Evolutionary conservation across 2,329 filamentous ascomycete genomes (phyloP).

Genomic region (Paraphaeosphaeria minitans): DNA sequence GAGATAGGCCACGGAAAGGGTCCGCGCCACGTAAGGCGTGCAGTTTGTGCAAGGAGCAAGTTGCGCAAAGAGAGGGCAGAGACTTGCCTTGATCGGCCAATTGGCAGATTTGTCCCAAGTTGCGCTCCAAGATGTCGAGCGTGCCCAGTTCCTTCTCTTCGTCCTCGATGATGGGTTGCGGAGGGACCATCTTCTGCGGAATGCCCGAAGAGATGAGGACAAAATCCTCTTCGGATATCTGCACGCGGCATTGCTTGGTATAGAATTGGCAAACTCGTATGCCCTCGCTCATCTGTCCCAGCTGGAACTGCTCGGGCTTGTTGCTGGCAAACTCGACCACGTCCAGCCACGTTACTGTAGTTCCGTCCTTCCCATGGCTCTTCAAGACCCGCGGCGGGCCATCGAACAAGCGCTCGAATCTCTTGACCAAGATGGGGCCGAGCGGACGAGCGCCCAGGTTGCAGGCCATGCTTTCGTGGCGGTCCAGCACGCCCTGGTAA

Average conservation of each 20-base stretch:
- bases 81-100: conserved; percentile 73
- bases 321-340: conserved; percentile 82
- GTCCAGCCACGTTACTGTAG: conserved; percentile 78
- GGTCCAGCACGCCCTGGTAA: conserved; percentile 83
- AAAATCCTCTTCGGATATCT: conserved; percentile 88
- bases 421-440: conserved; percentile 81
- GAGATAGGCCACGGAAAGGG: not conserved
- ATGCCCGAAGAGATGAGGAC: conserved; percentile 81
- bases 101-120: conserved; percentile 76
- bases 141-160: conserved; percentile 85
- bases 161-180: conserved; percentile 81
- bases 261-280: conserved; percentile 78
- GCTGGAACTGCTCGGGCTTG: conserved; percentile 77
- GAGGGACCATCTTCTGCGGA: conserved; percentile 79
- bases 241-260: conserved; percentile 78
- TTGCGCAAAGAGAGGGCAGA: not conserved
- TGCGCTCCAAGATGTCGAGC: conserved; percentile 80
- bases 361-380: conserved; percentile 64
- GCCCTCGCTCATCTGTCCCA: conserved; percentile 72
- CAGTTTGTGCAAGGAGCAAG: not conserved
- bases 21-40: not conserved
- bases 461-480: conserved; percentile 84
- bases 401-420: conserved; percentile 85
- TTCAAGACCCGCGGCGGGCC: conserved; percentile 73
- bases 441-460: conserved; percentile 84